These are phyloP conservation scores for Citrus sp. DNA, from an alignment of 345 rosid species.

Conservation along the genomic window DNA sequence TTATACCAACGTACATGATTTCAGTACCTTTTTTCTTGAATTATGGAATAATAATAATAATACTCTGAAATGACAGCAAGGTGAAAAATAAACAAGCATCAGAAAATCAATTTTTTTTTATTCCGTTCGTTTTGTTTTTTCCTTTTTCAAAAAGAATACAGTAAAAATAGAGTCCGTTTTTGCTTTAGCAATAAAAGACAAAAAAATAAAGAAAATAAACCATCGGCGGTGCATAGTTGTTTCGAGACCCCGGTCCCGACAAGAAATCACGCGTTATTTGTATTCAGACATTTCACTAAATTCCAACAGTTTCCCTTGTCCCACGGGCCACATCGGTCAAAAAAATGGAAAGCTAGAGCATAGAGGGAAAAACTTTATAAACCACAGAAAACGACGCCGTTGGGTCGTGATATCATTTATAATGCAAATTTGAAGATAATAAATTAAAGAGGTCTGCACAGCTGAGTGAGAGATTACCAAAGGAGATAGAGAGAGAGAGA, in stretches of 20 bases:
- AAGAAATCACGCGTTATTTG: constrained; percentile 11
- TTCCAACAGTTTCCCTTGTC: not conserved
- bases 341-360: not conserved
- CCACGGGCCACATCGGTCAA: not conserved
- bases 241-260: not conserved
- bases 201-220: not conserved
- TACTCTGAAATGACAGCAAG: not conserved
- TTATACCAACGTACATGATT: too few relatives aligned
- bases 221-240: constrained; percentile 14
- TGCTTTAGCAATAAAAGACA: not conserved
- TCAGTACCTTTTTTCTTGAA: too few relatives aligned
- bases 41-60: not conserved
- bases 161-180: not conserved
- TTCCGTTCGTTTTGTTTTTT: not conserved
- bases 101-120: not conserved
- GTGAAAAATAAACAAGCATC: not conserved
- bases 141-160: not conserved
- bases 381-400: not conserved
- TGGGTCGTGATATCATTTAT: not conserved
- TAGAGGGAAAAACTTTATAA: not conserved
- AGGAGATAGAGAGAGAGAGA: not conserved
- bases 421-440: not conserved
- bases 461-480: too few relatives aligned
- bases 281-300: not conserved
- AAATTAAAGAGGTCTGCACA: not conserved